A percentile compares a stretch with the other conserved stretches of the same genome.
phyloP scores from a whole-genome alignment of 345 rosid genomes.

The Hypericum perforatum region DNA sequence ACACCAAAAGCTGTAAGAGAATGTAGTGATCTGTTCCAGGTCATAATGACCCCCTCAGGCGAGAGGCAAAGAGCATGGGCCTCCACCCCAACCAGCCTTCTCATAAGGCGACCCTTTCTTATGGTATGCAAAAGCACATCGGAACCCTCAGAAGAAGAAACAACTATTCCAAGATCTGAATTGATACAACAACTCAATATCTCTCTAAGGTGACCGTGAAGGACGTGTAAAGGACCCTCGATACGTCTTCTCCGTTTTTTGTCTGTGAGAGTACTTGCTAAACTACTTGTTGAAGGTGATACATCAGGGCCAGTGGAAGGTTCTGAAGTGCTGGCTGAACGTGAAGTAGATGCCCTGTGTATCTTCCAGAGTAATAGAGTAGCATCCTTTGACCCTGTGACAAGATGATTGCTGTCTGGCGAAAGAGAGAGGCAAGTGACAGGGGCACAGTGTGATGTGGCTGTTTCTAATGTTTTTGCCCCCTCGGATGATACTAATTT shows the following conservation, averaged over 20 bases:
- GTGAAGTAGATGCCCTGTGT: conserved; percentile 46
- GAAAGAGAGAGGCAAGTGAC: conserved; percentile 96
- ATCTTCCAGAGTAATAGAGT: conserved; percentile 91
- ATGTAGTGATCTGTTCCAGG: conserved; percentile 57
- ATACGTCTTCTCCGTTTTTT: conserved; percentile 51
- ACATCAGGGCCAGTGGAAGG: conserved; percentile 35
- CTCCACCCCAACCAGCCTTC: conserved; percentile 64
- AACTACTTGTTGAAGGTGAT: conserved; percentile 33
- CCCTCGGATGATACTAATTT: conserved; percentile 80
- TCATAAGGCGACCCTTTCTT: conserved; percentile 78
- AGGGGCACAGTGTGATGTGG: conserved; percentile 85
- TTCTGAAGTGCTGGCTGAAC: conserved; percentile 43
- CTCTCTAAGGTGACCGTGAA: conserved; percentile 75
- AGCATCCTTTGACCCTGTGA: conserved; percentile 79
- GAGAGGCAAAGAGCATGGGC: conserved; percentile 82
- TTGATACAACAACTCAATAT: conserved; percentile 70
- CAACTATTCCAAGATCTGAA: conserved; percentile 78
- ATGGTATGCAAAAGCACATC: conserved; percentile 73
- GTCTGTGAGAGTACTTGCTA: conserved; percentile 41
- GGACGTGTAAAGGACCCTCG: conserved; percentile 93
- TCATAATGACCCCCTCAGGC: conserved; percentile 64
- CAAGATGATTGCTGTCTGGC: conserved; percentile 71
- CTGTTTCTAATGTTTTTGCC: conserved; percentile 83
- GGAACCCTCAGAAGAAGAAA: conserved; percentile 64
- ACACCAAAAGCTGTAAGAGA: conserved; percentile 63